These are phyloP conservation scores for Aspergillus quadrilineatus DNA, from an alignment of 2,329 filamentous ascomycete genomes.

Conservation along the genomic window DNA sequence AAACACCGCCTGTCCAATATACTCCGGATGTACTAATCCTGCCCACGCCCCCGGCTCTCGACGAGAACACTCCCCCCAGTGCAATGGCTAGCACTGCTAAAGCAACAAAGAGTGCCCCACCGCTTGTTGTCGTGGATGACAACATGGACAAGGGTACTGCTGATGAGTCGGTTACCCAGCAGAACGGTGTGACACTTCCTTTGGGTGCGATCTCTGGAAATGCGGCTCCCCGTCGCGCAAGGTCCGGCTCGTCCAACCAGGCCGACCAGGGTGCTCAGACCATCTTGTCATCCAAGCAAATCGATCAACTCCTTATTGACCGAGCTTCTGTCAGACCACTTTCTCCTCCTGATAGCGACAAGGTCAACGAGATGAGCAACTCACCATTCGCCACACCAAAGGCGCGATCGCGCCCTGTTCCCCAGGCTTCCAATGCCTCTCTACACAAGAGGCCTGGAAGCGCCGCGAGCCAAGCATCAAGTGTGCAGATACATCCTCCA, in stretches of 20 bases:
- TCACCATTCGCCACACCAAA: slow-evolving; percentile 42
- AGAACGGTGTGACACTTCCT: slow-evolving; percentile 45
- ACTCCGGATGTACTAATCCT: slow-evolving; percentile 28
- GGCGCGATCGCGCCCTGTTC: slow-evolving; percentile 30
- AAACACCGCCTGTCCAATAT: slow-evolving; percentile 47
- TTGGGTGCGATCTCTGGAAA: slow-evolving; percentile 66
- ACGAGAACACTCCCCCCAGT: slow-evolving; percentile 26
- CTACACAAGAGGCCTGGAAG: slow-evolving; percentile 65
- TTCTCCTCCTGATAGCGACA: slow-evolving; percentile 36
- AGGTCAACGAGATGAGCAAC: slow-evolving; percentile 26
- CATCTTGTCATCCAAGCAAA: slow-evolving; percentile 73
- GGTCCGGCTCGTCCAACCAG: slow-evolving; percentile 43
- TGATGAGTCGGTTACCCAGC: slow-evolving; percentile 33
- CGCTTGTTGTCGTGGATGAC: slow-evolving; percentile 61
- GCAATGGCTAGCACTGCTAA: slow-evolving; percentile 20
- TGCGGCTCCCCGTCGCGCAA: slow-evolving; percentile 33
- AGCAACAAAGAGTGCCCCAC: slow-evolving; percentile 33
- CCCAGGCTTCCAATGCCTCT: slow-evolving; percentile 34
- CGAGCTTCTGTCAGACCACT: slow-evolving; percentile 43
- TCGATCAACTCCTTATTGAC: slow-evolving; percentile 70
- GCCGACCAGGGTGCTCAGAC: slow-evolving; percentile 79
- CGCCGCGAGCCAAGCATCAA: slow-evolving; percentile 63
- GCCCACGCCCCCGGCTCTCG: slow-evolving; percentile 19
- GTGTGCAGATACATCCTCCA: slow-evolving; percentile 61
- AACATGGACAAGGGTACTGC: slow-evolving; percentile 58